Percentiles rank a stretch among this genome's conserved stretches.
These are phyloP conservation scores for Loxodes magnus DNA, from an alignment of 73 alveolate species.

Conservation along the genomic window DNA sequence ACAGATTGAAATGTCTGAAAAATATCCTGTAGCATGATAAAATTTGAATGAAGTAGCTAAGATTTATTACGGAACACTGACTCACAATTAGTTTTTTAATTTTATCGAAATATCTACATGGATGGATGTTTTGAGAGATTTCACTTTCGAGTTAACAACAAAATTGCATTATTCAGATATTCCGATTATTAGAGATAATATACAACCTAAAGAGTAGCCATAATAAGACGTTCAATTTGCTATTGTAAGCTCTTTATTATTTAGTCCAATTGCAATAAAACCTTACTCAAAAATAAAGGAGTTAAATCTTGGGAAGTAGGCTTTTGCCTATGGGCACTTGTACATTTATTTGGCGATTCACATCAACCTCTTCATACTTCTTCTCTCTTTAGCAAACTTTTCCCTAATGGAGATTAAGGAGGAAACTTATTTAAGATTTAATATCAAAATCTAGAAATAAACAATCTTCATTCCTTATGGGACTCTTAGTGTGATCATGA, in stretches of 20 bases:
- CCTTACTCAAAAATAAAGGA: too few species aligned
- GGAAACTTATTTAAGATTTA: slow-evolving; percentile 39
- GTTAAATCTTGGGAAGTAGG: slow-evolving; percentile 1
- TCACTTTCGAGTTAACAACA: not conserved
- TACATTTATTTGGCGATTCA: slow-evolving; percentile 48
- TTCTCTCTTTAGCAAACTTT: slow-evolving; percentile 3
- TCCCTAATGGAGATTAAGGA: slow-evolving; percentile 49
- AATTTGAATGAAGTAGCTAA: not conserved
- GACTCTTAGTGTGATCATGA: too few species aligned
- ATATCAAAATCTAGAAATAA: too few species aligned
- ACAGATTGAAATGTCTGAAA: not conserved
- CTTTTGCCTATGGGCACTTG: slow-evolving; percentile 24
- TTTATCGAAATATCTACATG: slow-evolving; percentile 7
- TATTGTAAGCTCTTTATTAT: not conserved
- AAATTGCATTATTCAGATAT: slow-evolving; percentile 1
- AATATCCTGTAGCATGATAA: not conserved
- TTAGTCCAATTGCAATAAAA: too few species aligned
- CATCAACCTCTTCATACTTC: slow-evolving; percentile 62
- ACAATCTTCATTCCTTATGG: too few species aligned
- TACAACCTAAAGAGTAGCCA: not conserved
- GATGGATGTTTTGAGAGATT: slow-evolving; percentile 7
- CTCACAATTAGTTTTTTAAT: not conserved
- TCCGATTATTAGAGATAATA: not conserved
- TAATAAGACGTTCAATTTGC: not conserved
- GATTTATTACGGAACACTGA: not conserved